phyloP scores from a whole-genome alignment of 257 asterid genomes.

The Plantago elongata region DNA sequence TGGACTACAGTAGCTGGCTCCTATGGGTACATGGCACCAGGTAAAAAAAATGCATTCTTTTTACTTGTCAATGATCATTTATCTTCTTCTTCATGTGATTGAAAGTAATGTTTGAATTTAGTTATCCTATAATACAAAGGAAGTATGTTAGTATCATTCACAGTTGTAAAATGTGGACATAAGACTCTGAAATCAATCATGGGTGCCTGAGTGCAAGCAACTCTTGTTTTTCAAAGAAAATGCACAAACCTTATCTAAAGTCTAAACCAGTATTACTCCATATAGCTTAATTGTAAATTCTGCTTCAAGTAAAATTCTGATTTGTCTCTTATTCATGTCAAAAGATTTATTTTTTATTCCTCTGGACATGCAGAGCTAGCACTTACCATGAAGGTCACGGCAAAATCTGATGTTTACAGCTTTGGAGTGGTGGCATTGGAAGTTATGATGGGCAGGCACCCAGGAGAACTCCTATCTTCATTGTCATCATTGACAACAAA shows the following conservation, averaged over 20 bases:
- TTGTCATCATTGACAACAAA: constrained; percentile 35
- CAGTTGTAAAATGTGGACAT: no score
- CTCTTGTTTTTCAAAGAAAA: neutral
- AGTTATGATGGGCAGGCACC: constrained; percentile 84
- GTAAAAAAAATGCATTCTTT: constrained; percentile 28
- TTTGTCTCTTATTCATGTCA: no score
- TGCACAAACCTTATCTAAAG: neutral
- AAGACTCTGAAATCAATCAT: no score
- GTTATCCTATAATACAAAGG: no score
- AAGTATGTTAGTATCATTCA: no score
- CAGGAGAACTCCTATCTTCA: constrained; percentile 65
- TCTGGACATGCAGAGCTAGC: constrained; percentile 64
- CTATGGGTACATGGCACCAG: constrained; percentile 99
- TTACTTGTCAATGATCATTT: neutral
- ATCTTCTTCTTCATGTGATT: no score
- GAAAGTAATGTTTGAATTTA: no score
- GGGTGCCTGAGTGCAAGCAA: constrained; percentile 7
- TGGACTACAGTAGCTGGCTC: constrained; percentile 87
- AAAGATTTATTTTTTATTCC: no score
- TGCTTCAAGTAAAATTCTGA: no score
- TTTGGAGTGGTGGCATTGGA: constrained; percentile 90
- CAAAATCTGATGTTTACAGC: constrained; percentile 88
- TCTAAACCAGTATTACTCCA: neutral
- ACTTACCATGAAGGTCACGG: constrained; percentile 66
- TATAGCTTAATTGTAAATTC: no score